Base-by-base conservation (phyloP, 306 rosid species). In the Senna tora region DNA sequence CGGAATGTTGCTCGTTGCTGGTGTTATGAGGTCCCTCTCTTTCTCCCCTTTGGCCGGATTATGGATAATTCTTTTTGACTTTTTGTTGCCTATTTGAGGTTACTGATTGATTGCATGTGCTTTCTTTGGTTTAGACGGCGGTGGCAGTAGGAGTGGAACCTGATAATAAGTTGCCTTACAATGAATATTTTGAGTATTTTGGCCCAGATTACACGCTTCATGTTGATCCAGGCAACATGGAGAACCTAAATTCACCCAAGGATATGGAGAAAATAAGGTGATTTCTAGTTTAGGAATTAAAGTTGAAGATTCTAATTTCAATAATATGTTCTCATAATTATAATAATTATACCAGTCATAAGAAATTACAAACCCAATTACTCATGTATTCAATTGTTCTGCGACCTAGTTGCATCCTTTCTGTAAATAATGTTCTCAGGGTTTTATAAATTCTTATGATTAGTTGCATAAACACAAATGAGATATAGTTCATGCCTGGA, bases 111-210 rank as follows among this genome's bases (percentile, higher is more conserved):
- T 46, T 82, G 11, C 63, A 52, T 77, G 61, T 32, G 65, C 30
- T 73, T 69, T 45, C 69, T 61, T 32, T 80, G 75, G 74, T 77
- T 63, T 87, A 92, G 98, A 92, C 98, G 15, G 98, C 96, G 6
- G 95, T 92, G 58, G 98, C 98, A 45, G 96, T 92, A 8, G 98
- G 91, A 67, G 96, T 92, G 69, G 96, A 92, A 75, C 98, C 96
- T 56, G 95, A 90, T 69, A 92, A 92, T 76, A 88, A 77, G 45
- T 84, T 92, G 87, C 98, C 98, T 16, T 84, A 86, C 83, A 92
- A 88, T 47, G 98, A 90, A 75, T 92, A 92, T 77, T 92, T 83
- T 20, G 95, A 88, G 85, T 88, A 92, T 79, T 92, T 92, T 80
- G 98, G 98, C 77, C 98, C 98, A 53, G 95, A 88, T 77, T 89